A percentile compares a stretch with the other conserved stretches of the same genome.
phyloP scores from a whole-genome alignment of 495 filamentous ascomycete genomes.

The Aspergillus steynii region DNA sequence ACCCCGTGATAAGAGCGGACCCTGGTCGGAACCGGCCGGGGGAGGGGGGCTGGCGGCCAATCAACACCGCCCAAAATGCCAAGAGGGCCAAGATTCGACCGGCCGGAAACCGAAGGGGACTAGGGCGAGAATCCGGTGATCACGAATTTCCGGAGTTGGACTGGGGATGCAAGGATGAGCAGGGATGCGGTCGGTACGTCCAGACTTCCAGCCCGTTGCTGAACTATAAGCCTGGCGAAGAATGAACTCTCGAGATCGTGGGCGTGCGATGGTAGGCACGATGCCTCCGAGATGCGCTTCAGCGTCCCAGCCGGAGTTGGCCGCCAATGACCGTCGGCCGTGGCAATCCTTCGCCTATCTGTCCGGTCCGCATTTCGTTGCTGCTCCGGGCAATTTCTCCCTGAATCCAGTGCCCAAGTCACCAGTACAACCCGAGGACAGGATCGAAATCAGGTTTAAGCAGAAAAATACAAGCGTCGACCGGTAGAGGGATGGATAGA shows the following conservation, averaged over 20 bases:
- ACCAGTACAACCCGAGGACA: not conserved
- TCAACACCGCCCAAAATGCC: constrained; percentile 2
- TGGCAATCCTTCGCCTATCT: not conserved
- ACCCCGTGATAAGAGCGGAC: constrained; percentile 11
- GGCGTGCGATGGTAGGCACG: no score
- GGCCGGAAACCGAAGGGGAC: constrained; percentile 1
- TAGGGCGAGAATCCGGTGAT: constrained; percentile 4
- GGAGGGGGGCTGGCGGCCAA: constrained; percentile 11
- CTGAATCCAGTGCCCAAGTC: not conserved
- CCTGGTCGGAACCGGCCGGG: constrained; percentile 16
- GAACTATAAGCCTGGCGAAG: no score
- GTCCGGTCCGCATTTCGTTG: not conserved
- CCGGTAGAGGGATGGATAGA: no score
- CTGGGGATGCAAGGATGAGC: constrained; percentile 1
- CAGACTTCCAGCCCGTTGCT: no score
- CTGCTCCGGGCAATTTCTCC: not conserved
- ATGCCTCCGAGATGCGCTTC: no score
- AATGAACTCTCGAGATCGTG: no score
- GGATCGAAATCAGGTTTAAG: no score
- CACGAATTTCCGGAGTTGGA: not conserved
- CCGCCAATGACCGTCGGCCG: not conserved
- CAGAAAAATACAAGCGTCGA: no score
- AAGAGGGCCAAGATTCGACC: constrained; percentile 18
- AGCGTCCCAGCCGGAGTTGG: no score
- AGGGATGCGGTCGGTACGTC: no score